Evolutionary conservation across 805 yeast genomes (phyloP).

Genomic region (Sungouiozyma ichnusensis): DNA sequence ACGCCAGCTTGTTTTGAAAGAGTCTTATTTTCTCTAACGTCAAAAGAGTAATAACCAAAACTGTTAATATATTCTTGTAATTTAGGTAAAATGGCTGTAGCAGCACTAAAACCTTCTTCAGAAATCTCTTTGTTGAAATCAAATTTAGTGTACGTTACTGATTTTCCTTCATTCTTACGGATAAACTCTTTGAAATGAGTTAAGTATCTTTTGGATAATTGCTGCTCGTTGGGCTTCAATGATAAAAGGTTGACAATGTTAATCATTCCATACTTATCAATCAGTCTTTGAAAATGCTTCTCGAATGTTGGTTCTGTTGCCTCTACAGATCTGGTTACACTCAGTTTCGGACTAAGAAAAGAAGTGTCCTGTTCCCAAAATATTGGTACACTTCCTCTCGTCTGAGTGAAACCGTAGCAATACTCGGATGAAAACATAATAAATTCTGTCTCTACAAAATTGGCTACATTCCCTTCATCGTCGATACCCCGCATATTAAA

Average conservation of each 20-base stretch:
- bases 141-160: slow-evolving; percentile 58
- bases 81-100: slow-evolving; percentile 53
- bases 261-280: slow-evolving; percentile 71
- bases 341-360: slow-evolving; percentile 76
- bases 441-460: slow-evolving; percentile 88
- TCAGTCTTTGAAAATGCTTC: slow-evolving; percentile 61
- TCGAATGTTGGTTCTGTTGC: slow-evolving; percentile 89
- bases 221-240: slow-evolving; percentile 65
- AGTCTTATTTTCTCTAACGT: slow-evolving; percentile 40
- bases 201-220: slow-evolving; percentile 50
- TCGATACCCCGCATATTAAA: slow-evolving; percentile 91
- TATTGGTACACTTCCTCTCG: slow-evolving; percentile 89
- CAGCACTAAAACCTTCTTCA: slow-evolving; percentile 78
- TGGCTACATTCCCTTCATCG: slow-evolving; percentile 91
- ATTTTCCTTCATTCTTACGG: slow-evolving; percentile 41
- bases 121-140: slow-evolving; percentile 92
- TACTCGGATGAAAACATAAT: slow-evolving; percentile 46
- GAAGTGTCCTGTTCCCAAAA: slow-evolving; percentile 98
- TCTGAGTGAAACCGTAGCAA: slow-evolving; percentile 70
- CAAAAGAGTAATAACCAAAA: slow-evolving; percentile 76
- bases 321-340: slow-evolving; percentile 75
- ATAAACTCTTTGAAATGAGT: neutral
- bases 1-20: slow-evolving; percentile 78
- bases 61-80: slow-evolving; percentile 56
- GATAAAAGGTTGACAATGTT: slow-evolving; percentile 80